A percentile compares a stretch with the other conserved stretches of the same genome.
Conservation (phyloP, 2,329 filamentous ascomycete genomes). For the Incumbomyces lentus region DNA sequence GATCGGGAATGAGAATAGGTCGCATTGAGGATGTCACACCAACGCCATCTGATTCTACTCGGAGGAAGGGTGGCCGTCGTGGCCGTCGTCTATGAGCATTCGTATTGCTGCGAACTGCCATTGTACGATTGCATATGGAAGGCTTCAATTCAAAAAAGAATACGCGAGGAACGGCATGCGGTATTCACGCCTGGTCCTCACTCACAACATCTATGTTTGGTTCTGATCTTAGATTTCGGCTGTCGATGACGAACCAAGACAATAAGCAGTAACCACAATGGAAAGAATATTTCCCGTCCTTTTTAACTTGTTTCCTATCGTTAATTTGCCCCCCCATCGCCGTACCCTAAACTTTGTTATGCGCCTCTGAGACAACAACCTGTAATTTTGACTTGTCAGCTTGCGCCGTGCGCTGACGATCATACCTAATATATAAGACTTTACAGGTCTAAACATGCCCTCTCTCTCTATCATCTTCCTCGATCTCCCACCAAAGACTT, state of each 20-base stretch:
- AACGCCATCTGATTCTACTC: slow-evolving; percentile 96
- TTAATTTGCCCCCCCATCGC: too few relatives aligned
- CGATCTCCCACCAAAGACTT: slow-evolving; percentile 35
- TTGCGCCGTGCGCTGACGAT: too few relatives aligned
- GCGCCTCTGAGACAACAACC: too few relatives aligned
- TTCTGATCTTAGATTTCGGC: background rate
- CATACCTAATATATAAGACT: too few relatives aligned
- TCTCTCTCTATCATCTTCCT: slow-evolving; percentile 32
- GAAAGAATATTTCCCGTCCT: background rate
- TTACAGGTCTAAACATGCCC: too few relatives aligned
- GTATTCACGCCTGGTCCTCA: slow-evolving; percentile 41
- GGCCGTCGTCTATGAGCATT: slow-evolving; percentile 94
- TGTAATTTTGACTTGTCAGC: too few relatives aligned
- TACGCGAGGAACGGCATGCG: slow-evolving; percentile 42
- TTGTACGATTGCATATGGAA: slow-evolving; percentile 5
- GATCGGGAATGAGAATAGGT: slow-evolving; percentile 99
- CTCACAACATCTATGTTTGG: background rate
- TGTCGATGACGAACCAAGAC: too few relatives aligned
- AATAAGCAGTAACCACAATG: background rate
- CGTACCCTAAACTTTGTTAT: too few relatives aligned
- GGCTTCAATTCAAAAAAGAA: slow-evolving; percentile 25
- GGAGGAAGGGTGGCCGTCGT: slow-evolving; percentile 99
- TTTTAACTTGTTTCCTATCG: too few relatives aligned
- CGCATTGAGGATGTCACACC: slow-evolving; percentile 99
- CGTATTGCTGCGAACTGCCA: background rate